Evolutionary conservation across 148 eudicot species (phyloP), one percentile per base, ranked within the genome.

Genomic region (Selenicereus undatus): DNA sequence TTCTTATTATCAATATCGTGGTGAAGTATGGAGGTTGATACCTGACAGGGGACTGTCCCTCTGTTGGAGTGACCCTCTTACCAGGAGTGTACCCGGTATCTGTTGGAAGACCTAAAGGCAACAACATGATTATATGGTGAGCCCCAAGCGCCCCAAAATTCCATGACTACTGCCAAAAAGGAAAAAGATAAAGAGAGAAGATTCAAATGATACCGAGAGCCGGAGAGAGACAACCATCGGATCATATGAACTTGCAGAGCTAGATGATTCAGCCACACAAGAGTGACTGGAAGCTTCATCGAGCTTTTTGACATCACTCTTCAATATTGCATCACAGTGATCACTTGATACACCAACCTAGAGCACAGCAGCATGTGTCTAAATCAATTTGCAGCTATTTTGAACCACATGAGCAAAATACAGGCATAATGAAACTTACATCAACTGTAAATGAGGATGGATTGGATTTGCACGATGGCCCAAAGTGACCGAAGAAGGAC

Each of bases 41-140:
- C 98, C 97, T 87, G 88, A 77, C 24, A 83, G 71, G 22, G 86
- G 84, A 78, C 81, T 81, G 50, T 85, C 89, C 84, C 71, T 88
- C 54, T 81, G 88, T 79, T 88, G 87, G 84, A 95, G 80, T 60
- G 90, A 89, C 87, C 95, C 98, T 84, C 62, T 95, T 73, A 95
- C 88, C 87, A 95, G 79, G 71, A 95, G 95, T 2, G 98, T 90
- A 64, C 99, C 98, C 8, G 98, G 98, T 64, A 87, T 90, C 87
- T 93, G 99, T 89, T 95, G 93, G 83, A 93, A 95, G 76, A 95
- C 92, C 98, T 95, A 81, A 64, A 74, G 42, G 83, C 14, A 78
- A 48, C 13, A 35, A 27, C 58, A 62, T 11, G 73, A 58, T 30
- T 8, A 71, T 9, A 56, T 27, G 27, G 69, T 84, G 30, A 82